Base-by-base conservation (phyloP, 495 filamentous ascomycete species). In the Hyaloscypha finlandica region DNA sequence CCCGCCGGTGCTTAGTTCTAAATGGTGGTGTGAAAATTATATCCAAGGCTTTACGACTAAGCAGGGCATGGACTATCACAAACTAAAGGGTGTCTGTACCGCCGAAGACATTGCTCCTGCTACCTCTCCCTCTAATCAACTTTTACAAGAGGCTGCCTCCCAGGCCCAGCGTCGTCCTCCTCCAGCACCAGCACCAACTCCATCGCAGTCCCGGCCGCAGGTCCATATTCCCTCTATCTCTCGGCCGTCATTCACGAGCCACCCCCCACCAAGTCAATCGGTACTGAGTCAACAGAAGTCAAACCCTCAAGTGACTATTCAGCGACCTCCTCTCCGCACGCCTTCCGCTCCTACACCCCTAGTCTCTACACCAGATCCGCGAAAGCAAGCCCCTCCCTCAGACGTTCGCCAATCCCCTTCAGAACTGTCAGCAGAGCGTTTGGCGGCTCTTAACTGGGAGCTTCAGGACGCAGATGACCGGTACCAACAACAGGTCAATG, bases 21-120 rank as follows among this genome's bases (percentile, higher is more conserved):
- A 54, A 19, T 45, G 58, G 52, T 58, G 30, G 55, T 73, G 70
- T 31, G 3, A 14, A 1, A 67, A 65, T 37, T 73, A 67, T 48
- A 31, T 37, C 11, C 64, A 69, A 59, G 55, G 55, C 11, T 73
- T 73, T 45, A 69, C 64, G n/a, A 55, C 45, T 25, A 73, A 68
- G 42, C 64, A 67, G 35, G 70, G 70, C 2, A 48, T 61, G 20
- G 32, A 59, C 35, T 66, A 66, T 32, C 68, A 70, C 42, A 33
- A 55, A 4, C 6, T 58, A n/a, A 67, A 63, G 32, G 30, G 56
- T 3, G 64, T 70, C 1, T 67, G 68, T 25, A 20, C 42, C 11
- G 51, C 54, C 20, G 37, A 31, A 22, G 32, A 39, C 9, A 56
- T 64, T 55, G 33, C 59, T 52, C 59, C 59, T 22, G 37, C 59